Base-by-base conservation (phyloP, 139 green algal genomes). In the Axilococcus clingmanii region DNA sequence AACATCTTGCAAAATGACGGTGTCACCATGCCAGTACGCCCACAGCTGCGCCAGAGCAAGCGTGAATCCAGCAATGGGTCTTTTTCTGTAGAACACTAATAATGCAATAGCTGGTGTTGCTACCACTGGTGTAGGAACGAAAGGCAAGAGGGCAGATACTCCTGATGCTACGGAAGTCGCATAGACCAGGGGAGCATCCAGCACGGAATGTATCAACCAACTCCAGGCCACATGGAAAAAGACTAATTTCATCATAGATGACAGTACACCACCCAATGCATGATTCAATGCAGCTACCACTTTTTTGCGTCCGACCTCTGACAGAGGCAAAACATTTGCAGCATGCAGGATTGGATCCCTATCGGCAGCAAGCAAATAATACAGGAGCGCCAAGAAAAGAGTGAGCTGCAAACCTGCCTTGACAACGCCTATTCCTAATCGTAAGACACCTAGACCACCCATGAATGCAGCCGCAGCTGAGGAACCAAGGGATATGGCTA, bases 141-240 rank as follows among this genome's bases (percentile, higher is more conserved):
- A 59, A 0, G 75, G 79, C 61, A 87, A 58, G 30, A 79, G 55
- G 1, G 75, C 69, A 30, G 63, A 66, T 2, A 69, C 60, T 0
- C 63, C 59, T 3, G 61, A 74, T 8, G 58, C 37, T 5, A 69
- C 41, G 0, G 63, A 54, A 12, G 43, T 52, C 28, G 73, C 56
- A 43, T 78, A 79, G 1, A 65, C 65, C 15, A 85, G 66, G 5
- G 72, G 72, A 1, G 70, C 47, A 8, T 40, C 55, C 32, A 81
- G 74, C 7, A 50, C 52, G 2, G 68, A 42, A 40, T 72, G 68
- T 17, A 57, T 73, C 20, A 82, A 38, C 70, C 79, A 84, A 8
- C 63, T 78, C 60, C 86, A 87, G 14, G 56, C 44, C 6, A 67
- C 71, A 36, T 87, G 79, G 49, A 86, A 78, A 14, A 52, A 46